Percentiles rank a stretch among this genome's conserved stretches.
These are phyloP conservation scores for Terana coerulea DNA, from an alignment of 768 basidiomycete genomes.

Conservation along the genomic window DNA sequence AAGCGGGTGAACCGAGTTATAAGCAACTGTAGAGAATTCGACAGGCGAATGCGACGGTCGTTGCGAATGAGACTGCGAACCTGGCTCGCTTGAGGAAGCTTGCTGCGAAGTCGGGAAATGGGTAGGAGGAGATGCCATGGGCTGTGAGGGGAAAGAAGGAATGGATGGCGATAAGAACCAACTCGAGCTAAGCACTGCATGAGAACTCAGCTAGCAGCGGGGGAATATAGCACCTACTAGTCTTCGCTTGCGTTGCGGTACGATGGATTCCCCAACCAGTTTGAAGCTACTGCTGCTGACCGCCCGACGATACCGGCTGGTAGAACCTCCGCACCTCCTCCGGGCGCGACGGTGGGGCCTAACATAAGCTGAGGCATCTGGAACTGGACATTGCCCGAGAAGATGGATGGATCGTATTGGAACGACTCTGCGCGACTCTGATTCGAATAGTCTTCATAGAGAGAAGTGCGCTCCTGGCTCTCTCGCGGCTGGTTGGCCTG, in stretches of 20 bases:
- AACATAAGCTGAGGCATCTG: slow-evolving; percentile 68
- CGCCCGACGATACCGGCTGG: slow-evolving; percentile 38
- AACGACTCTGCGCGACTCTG: neutral
- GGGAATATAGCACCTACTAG: slow-evolving; percentile 10
- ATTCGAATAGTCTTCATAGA: neutral
- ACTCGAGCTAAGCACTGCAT: neutral
- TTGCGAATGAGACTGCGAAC: too few relatives aligned
- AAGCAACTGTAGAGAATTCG: neutral
- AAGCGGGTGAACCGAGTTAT: neutral
- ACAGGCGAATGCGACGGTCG: neutral
- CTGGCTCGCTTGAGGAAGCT: too few relatives aligned
- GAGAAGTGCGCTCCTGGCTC: neutral
- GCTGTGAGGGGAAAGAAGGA: too few relatives aligned
- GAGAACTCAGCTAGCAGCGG: too few relatives aligned
- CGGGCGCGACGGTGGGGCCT: slow-evolving; percentile 60
- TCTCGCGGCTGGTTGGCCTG: neutral
- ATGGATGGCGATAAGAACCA: neutral
- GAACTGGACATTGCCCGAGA: slow-evolving; percentile 38
- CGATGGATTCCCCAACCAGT: slow-evolving; percentile 45
- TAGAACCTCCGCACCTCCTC: slow-evolving; percentile 74
- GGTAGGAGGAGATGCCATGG: too few relatives aligned
- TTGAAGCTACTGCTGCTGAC: slow-evolving; percentile 28
- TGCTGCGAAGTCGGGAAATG: too few relatives aligned
- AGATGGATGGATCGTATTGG: slow-evolving; percentile 18
- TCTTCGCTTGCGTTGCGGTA: slow-evolving; percentile 8